Evolutionary conservation across 1,139 yeast genomes (phyloP), one percentile per base, ranked within the genome.

Genomic region (Blastobotrys buckinghamii): DNA sequence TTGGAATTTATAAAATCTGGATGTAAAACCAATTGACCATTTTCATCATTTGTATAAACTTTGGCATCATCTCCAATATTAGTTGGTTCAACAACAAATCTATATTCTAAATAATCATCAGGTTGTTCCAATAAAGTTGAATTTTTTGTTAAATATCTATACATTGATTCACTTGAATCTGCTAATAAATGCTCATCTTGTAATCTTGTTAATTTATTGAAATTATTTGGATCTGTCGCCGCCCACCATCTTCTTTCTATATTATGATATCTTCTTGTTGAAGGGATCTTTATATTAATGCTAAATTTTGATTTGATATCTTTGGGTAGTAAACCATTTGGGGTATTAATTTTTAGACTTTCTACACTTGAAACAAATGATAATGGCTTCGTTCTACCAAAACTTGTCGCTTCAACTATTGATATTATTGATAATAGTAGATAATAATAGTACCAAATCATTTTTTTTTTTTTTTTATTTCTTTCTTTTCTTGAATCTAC

Each of bases 221-320:
- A 47, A 35, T 55, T 57, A 43, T 60, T 60, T 4, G 67, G 67
- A 44, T 63, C 67, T 1, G 63, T 50, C 15, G 57, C 52, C 12
- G 65, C 64, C 57, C 63, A 59, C 67, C 67, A 63, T 24, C 65
- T 54, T 13, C 67, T 57, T 32, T 54, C 49, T 20, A 63, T 44
- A 47, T 63, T 58, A 51, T 59, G 58, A 50, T 60, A 55, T 39
- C 55, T 54, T 16, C 56, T 42, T 2, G 58, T 52, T 2, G 62
- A 49, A 1, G 66, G 65, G 30, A 63, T 53, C 36, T 50, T 50
- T 7, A 63, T 49, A 19, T 51, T 50, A 8, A 61, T 44, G 16
- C 58, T 50, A 24, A 59, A 47, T 35, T 39, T 47, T 10, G 19
- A 32, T 15, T 45, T 48, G 20, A 51, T 45, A 24, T 20, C 33